Evolutionary conservation across 306 rosid genomes (phyloP), one percentile per base, ranked within the genome.

Genomic region (Cyamopsis tetragonoloba): DNA sequence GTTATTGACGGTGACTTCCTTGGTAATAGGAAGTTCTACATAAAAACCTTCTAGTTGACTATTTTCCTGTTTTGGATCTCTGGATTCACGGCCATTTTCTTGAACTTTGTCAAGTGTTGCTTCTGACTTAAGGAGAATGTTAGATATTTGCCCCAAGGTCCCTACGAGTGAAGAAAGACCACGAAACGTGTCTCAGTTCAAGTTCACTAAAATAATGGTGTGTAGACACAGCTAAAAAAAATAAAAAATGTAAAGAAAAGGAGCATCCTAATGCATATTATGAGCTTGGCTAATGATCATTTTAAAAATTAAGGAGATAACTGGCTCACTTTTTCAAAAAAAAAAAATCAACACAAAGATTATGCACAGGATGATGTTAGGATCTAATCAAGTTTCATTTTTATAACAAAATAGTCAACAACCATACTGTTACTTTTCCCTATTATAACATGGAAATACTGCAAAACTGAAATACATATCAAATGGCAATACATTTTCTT

Each of bases 1-100:
- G 71, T 85, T 85, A 46, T 67, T 70, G 58, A 85, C 68, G 14
- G 77, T 30, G 70, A 79, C 73, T 53, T 88, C 86, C 80, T 88
- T 95, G 59, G 71, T 78, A 54, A 88, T 55, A 23, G 91, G 89
- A 30, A 83, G 77, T 68, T 88, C 97, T 74, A 78, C 81, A 26
- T 79, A 79, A 80, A 90, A 95, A 60, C 89, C 92, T 83, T 86
- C 84, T 71, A 82, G 73, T 50, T 53, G 47, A 65, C 64, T 75
- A 17, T 59, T 83, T 76, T 80, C 84, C 72, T 38, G 65, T 44
- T 65, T 76, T 51, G 58, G 38, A 42, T 41, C 86, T 65, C 62
- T 59, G 34, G 83, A 80, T 73, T 43, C 82, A 28, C 68, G 53
- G 69, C 15, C 73, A 70, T 35, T 77, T 32, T 43, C 84, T 75